Base-by-base conservation (phyloP, 805 yeast genomes). In the Barnettozyma siamensis region DNA sequence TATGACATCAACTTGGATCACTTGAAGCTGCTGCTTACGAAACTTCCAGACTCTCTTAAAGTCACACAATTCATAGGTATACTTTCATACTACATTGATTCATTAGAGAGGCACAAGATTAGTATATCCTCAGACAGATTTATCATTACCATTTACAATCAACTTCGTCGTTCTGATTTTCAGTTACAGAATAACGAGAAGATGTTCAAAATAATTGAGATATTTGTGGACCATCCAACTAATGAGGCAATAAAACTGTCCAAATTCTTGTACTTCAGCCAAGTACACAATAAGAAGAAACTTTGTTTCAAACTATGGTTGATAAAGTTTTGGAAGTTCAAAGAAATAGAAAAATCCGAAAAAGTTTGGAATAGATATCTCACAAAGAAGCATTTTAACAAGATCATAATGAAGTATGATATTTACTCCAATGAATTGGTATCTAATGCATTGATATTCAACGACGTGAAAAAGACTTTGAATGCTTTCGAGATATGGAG, bases 231-330 rank as follows among this genome's bases (percentile, higher is more conserved):
- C 2, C 20, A 44, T 1, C 61, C 59, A 7, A 31, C 45, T 10
- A 54, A 54, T 31, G 49, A 51, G 12, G 58, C 55, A 2, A 55
- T 57, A 57, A 49, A 44, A 20, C 38, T 57, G n/a, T 41, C 59
- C 8, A 45, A 53, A 32, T 44, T 46, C 13, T 32, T 40, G 11
- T 43, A 50, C 28, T 51, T 47, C 31, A 41, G 38, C 17, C 53
- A 51, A 3, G 31, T 28, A 5, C 38, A 29, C 21, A 31, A 43
- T 4, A 11, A 27, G 1, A 35, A 44, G 33, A 7, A 17, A 2
- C 33, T 35, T 7, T 27, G 38, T 8, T 43, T 51, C 30, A 49
- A 42, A 13, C n/a, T 46, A 4, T 52, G 58, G 59, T 4, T 49
- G 9, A 42, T 51, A 8, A 56, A 51, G 32, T 31, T 36, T 10